Percentiles rank a stretch among this genome's conserved stretches.
phyloP scores from a whole-genome alignment of 108 stramenopile species.

The Pseudonitzschia delicatissima region DNA sequence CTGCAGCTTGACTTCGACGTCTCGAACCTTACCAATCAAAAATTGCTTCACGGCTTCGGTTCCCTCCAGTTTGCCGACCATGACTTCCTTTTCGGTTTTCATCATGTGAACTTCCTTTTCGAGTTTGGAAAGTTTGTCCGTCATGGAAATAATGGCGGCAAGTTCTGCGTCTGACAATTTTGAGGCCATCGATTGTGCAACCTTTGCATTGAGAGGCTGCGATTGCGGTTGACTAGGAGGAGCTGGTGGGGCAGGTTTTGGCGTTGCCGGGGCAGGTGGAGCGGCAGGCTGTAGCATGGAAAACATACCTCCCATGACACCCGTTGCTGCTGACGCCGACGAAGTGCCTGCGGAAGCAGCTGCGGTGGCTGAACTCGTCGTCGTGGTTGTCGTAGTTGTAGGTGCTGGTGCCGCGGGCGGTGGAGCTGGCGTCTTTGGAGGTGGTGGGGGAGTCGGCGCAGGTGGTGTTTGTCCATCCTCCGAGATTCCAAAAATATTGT shows the following conservation, averaged over 20 bases:
- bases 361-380: slow-evolving; percentile 9
- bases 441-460: slow-evolving; percentile 17
- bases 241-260: background rate
- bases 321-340: background rate
- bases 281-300: slow-evolving; percentile 4
- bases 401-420: slow-evolving; percentile 19
- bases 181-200: slow-evolving; percentile 76
- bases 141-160: slow-evolving; percentile 83
- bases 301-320: slow-evolving; percentile 7
- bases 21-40: slow-evolving; percentile 63
- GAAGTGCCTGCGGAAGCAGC: background rate
- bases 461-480: slow-evolving; percentile 33
- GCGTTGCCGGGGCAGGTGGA: background rate
- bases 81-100: slow-evolving; percentile 56
- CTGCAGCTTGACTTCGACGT: slow-evolving; percentile 53
- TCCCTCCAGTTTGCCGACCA: slow-evolving; percentile 68
- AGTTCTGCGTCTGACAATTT: slow-evolving; percentile 80
- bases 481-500: slow-evolving; percentile 70
- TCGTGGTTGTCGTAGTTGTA: slow-evolving; percentile 21
- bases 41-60: slow-evolving; percentile 79
- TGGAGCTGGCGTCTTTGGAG: slow-evolving; percentile 15
- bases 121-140: slow-evolving; percentile 55
- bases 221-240: slow-evolving; percentile 18
- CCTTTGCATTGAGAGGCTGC: slow-evolving; percentile 54
- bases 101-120: slow-evolving; percentile 51